Base-by-base conservation (phyloP, 225 moss, liverwort and hornwort genomes). In the Anthoceros angustus region DNA sequence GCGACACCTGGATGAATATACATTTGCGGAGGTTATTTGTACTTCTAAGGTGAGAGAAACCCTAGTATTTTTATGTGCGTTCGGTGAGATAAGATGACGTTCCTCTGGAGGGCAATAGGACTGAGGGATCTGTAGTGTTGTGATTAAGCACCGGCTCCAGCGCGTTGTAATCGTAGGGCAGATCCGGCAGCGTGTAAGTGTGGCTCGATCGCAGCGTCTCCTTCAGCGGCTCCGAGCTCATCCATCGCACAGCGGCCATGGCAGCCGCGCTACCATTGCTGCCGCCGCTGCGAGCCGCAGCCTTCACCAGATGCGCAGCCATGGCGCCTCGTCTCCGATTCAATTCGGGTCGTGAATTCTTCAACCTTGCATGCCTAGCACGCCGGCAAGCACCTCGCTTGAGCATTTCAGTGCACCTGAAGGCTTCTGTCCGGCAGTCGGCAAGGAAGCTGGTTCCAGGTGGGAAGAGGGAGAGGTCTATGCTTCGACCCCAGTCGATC, bases 401-500 rank as follows among this genome's bases (percentile, higher is more conserved):
- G 71, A 91, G 75, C 98, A 98, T 98, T 77, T 89, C 92, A 42
- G 83, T 81, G 78, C 92, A 92, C 41, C 98, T 83, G 70, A 98
- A 98, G 6, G 83, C 87, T 68, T 87, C 98, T 42, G 98, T 98
- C 79, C 89, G 87, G 76, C 92, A 82, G 63, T 98, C 98, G 24
- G 92, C 92, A 32, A 80, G 69, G 71, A 98, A 98, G 67, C 81
- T 70, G 18, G 81, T 74, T 46, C 81, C 92, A 65, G 77, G 78
- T 43, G 87, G 80, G 68, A 84, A 86, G 39, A 98, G 87, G 67
- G 79, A 75, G 69, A 75, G 61, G 69, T 98, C 98, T 68, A 98
- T 92, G 70, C 98, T 98, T 67, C 98, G 85, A 73, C 98, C 98
- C 89, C 91, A 98, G 73, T 98, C 98, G 71, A 98, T 92, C 61